phyloP scores from a whole-genome alignment of 2,329 filamentous ascomycete species.

The Paracoccidioides brasiliensis region DNA sequence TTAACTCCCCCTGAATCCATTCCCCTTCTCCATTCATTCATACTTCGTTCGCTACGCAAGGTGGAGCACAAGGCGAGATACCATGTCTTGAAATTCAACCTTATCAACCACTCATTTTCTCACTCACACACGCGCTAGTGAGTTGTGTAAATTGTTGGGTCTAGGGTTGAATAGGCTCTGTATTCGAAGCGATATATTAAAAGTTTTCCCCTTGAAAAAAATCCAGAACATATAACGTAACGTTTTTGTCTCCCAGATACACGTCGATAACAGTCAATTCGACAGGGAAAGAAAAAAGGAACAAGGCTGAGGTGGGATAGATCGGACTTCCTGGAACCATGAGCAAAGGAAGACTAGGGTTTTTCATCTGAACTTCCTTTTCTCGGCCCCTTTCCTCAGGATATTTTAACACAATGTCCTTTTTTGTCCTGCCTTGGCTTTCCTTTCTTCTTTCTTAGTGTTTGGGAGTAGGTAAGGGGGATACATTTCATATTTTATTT shows the following conservation, averaged over 20 bases:
- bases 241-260: not conserved
- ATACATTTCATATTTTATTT: not conserved
- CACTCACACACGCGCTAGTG: slow-evolving; percentile 8
- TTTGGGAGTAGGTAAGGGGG: not conserved
- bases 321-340: not conserved
- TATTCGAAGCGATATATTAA: slow-evolving; percentile 41
- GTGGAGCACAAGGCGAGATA: slow-evolving; percentile 41
- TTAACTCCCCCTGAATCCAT: not conserved
- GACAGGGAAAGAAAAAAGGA: not conserved
- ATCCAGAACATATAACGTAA: not conserved
- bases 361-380: not conserved
- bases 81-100: slow-evolving; percentile 36
- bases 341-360: not conserved
- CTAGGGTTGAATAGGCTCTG: slow-evolving; percentile 32
- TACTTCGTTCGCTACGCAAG: slow-evolving; percentile 35
- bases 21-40: not conserved
- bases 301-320: not conserved
- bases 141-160: not conserved
- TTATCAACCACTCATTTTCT: slow-evolving; percentile 13
- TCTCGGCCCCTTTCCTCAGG: not conserved
- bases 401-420: not conserved
- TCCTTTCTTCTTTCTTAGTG: not conserved
- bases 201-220: not conserved
- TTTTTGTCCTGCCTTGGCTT: not conserved
- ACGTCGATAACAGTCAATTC: not conserved